Base-by-base conservation (phyloP, 2,329 filamentous ascomycete species). In the Cephalotrichum gorgonifer region DNA sequence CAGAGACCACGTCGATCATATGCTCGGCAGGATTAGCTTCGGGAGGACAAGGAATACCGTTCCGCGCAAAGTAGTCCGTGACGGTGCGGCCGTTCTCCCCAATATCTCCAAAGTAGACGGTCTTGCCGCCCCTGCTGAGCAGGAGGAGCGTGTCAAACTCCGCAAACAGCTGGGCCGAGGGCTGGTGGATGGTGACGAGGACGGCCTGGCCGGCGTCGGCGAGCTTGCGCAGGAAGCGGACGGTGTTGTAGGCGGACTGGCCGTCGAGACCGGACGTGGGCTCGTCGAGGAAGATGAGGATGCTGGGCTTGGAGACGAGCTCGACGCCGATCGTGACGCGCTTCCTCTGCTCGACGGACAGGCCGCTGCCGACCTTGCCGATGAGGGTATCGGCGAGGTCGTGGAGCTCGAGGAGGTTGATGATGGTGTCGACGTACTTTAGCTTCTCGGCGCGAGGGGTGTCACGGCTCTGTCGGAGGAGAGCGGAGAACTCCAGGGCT, bases 341-440 rank as follows among this genome's bases (percentile, higher is more conserved):
- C 60, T 76, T 76, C 35, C 72, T 65, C 59, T 76, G 73, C 51
- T 76, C 73, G 2, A 74, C 69, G 33, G 72, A 76, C 12, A 82
- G 52, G 1, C 72, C 71, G 4, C 64, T 64, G 44, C 85, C 85
- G 2, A 69, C 58, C 8, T 59, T 53, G 1, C 73, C 73, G 25
- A 77, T 72, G 0, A 76, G 58, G 0, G 72, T 72, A 47, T 76
- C 65, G 2, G 65, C 67, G 4, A 75, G 58, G n/a, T 73, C 68
- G 35, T 69, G 63, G 4, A 77, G 64, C 51, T 75, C 73, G 1
- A 77, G 58, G 0, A 76, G 64, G 56, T 87, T 84, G 57, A 93
- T 86, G 35, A 91, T 84, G 51, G 86, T 84, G 45, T 88, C 77
- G 8, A 90, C 86, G 54, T 91, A 91, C 3, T 74, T 76, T 1